Evolutionary conservation across 106 monocot genomes (phyloP), one percentile per base, ranked within the genome.

Genomic region (Acanthochlamys bracteata): DNA sequence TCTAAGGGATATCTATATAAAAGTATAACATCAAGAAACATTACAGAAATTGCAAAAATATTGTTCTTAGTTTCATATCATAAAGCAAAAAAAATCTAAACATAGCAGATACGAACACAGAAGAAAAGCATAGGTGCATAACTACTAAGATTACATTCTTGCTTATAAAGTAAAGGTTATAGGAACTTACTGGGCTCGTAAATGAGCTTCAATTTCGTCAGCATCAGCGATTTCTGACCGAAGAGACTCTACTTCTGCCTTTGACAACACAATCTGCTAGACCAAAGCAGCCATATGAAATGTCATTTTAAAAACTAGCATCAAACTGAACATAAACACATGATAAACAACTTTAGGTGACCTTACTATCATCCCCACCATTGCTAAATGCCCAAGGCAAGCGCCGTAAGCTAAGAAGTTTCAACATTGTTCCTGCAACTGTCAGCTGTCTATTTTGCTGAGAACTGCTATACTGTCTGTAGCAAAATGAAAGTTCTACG

Each of bases 181-280:
- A 45, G 43, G 43, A 59, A 65, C 87, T 75, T 88, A 92, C 93
- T 82, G 85, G 42, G 89, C 93, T 77, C 86, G 86, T 25, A 86
- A 57, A 69, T 94, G 78, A 56, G 79, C 73, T 79, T 86, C 93
- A 71, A 83, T 89, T 57, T 94, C 93, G 66, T 94, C 86, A 46
- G 78, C 86, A 60, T 89, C 83, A 53, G 69, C 72, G 62, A 94
- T 86, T 84, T 86, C 89, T 42, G 86, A 72, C 41, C 81, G 78
- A 24, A 94, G 76, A 43, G 93, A 76, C 69, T 86, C 93, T 39
- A 94, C 70, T 69, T 89, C 86, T 68, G 93, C 79, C 58, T 66
- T 67, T 60, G 79, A 81, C 46, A 94, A 69, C 64, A 71, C 79
- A 33, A 89, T 68, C 93, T 94, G 75, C 53, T 39, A 66, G 20